These are phyloP conservation scores for Ascosphaera apis DNA, from an alignment of 2,329 filamentous ascomycete species.

Conservation along the genomic window DNA sequence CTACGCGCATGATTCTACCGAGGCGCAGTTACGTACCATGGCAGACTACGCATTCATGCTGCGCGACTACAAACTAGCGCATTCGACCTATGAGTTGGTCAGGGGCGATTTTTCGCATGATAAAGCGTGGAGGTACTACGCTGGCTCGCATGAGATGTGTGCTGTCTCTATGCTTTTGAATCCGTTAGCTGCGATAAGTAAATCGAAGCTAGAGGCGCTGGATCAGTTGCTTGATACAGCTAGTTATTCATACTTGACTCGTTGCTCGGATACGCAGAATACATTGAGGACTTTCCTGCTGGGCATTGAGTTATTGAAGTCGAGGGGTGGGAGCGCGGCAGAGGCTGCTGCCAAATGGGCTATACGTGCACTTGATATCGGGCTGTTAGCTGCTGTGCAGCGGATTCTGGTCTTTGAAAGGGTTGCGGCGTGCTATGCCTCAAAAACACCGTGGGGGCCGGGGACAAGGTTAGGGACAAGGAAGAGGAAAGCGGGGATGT, in stretches of 20 bases:
- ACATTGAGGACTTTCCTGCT: slow-evolving; percentile 57
- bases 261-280: slow-evolving; percentile 57
- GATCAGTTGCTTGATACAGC: slow-evolving; percentile 77
- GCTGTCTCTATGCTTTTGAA: slow-evolving; percentile 63
- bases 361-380: slow-evolving; percentile 53
- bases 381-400: slow-evolving; percentile 49
- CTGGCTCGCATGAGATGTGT: slow-evolving; percentile 86
- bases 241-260: slow-evolving; percentile 75
- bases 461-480: slow-evolving; percentile 43
- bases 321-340: slow-evolving; percentile 54
- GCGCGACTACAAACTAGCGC: slow-evolving; percentile 79
- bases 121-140: slow-evolving; percentile 92
- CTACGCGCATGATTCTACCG: slow-evolving; percentile 62
- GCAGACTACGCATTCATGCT: slow-evolving; percentile 96
- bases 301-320: slow-evolving; percentile 57
- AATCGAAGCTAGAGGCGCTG: slow-evolving; percentile 55
- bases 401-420: slow-evolving; percentile 71
- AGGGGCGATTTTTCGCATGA: slow-evolving; percentile 78
- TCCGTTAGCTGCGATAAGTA: slow-evolving; percentile 47
- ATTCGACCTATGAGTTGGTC: slow-evolving; percentile 78
- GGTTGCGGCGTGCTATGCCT: slow-evolving; percentile 60
- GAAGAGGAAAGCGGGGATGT: slow-evolving; percentile 67
- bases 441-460: slow-evolving; percentile 43
- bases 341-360: slow-evolving; percentile 81
- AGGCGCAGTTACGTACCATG: slow-evolving; percentile 78